Percentiles rank a stretch among this genome's conserved stretches.
These are phyloP conservation scores for Petrea volubilis DNA, from an alignment of 257 asterid species.

Conservation along the genomic window DNA sequence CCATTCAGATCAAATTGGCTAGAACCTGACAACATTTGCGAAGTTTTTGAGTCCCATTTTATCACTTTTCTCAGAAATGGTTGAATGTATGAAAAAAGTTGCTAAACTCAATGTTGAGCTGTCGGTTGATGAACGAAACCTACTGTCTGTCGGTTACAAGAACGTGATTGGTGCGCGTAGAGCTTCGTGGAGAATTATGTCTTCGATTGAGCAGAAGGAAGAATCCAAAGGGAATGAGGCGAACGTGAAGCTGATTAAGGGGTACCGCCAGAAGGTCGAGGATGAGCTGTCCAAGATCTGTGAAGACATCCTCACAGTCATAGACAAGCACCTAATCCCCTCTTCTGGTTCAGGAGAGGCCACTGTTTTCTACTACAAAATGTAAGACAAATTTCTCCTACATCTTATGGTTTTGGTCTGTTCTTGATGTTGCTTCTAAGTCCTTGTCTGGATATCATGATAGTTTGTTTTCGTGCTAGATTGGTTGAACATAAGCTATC, in stretches of 20 bases:
- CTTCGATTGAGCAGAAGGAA: slow-evolving; percentile 93
- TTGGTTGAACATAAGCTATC: background rate
- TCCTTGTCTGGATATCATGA: background rate
- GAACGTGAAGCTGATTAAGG: slow-evolving; percentile 69
- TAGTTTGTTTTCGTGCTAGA: background rate
- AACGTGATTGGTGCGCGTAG: slow-evolving; percentile 96
- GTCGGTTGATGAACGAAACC: slow-evolving; percentile 86
- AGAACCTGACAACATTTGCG: background rate
- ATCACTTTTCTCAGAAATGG: slow-evolving; percentile 83
- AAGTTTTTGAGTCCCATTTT: background rate
- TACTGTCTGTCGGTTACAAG: slow-evolving; percentile 95
- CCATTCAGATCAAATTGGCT: background rate
- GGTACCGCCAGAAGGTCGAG: slow-evolving; percentile 80
- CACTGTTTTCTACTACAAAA: slow-evolving; percentile 88
- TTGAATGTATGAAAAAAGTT: slow-evolving; percentile 78
- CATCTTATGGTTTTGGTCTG: background rate
- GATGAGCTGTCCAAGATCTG: slow-evolving; percentile 88
- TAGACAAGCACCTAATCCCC: slow-evolving; percentile 79
- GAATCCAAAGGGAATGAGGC: slow-evolving; percentile 79
- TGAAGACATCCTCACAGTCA: slow-evolving; percentile 70
- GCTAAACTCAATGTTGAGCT: slow-evolving; percentile 86
- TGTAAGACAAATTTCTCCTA: slow-evolving; percentile 43
- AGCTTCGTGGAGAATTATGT: slow-evolving; percentile 96
- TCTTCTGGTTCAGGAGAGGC: slow-evolving; percentile 87
- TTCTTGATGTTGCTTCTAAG: background rate